Percentiles rank a stretch among this genome's conserved stretches.
These are phyloP conservation scores for Climacium dendroides DNA, from an alignment of 225 moss, liverwort and hornwort genomes.

Conservation along the genomic window DNA sequence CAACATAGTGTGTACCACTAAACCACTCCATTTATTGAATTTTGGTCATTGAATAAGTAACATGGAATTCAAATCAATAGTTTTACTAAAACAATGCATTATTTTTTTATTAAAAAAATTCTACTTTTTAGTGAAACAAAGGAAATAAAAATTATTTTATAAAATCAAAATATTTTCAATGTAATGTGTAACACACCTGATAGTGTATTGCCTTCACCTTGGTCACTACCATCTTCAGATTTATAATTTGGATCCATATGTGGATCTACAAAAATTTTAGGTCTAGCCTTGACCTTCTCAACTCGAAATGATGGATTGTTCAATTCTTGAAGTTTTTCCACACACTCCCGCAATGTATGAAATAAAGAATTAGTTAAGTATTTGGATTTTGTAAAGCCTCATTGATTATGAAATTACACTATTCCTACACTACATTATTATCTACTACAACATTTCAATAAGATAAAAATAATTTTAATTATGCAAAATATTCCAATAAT, in stretches of 20 bases:
- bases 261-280: slow-evolving; percentile 51
- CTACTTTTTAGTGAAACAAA: fast-evolving
- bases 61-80: background rate
- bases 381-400: background rate
- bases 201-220: slow-evolving; percentile 6
- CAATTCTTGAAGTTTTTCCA: slow-evolving; percentile 86
- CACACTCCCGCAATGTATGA: slow-evolving; percentile 74
- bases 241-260: slow-evolving; percentile 87
- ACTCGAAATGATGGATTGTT: slow-evolving; percentile 62
- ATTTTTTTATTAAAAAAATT: too few species aligned
- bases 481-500: background rate
- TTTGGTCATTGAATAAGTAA: fast-evolving
- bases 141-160: background rate
- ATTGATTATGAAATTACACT: background rate
- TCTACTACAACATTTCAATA: background rate
- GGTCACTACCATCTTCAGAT: slow-evolving; percentile 47
- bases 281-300: slow-evolving; percentile 52
- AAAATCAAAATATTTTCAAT: background rate
- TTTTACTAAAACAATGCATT: too few species aligned
- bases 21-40: background rate
- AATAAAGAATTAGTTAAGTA: background rate
- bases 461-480: background rate
- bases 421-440: background rate
- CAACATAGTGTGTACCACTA: background rate
- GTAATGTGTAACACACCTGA: background rate